Evolutionary conservation across 371 early-diverging fungal species (phyloP), one percentile per base, ranked within the genome.

Genomic region (Mortierella sp.): DNA sequence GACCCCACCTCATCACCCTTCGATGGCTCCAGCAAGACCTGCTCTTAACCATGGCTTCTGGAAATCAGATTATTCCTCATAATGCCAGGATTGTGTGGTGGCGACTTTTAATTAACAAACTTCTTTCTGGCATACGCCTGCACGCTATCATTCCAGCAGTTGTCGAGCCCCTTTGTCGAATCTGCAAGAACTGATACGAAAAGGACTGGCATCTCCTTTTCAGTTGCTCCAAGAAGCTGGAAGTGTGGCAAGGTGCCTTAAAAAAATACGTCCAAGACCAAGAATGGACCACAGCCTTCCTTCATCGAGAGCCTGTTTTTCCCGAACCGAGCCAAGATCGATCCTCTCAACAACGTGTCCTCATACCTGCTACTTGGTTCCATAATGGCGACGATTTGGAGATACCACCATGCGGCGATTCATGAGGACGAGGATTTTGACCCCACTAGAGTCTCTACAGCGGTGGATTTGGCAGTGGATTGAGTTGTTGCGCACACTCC

Each of bases 201-300:
- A 44, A n/a, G n/a, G 51, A 26, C 14, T 17, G 6, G 2, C 59
- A 59, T n/a, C 50, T 58, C 15, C 51, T 50, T 1, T 51, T 60
- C 60, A 51, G 51, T 17, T 60, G 51, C 32, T 23, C 42, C 49
- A 50, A 60, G 28, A 60, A 51, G 24, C 32, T 51, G 32, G 51
- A 50, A 19, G 60, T 60, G 0, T 51, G 60, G 60, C 42, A 60
- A 43, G 41, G n/a, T 6, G 43, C 31, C 7, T 12, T 50, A 28
- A 27, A 50, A n/a, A n/a, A 42, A 50, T 60, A 41, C 21, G 26
- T 50, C 11, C 24, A 32, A 15, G 49, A 59, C 2, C 41, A 42
- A 17, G 32, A 1, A 3, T 60, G 60, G 60, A 30, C 60, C 0
- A 43, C 51, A n/a, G n/a, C n/a, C n/a, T n/a, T n/a, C n/a, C n/a